Percentiles rank a stretch among this genome's conserved stretches.
These are phyloP conservation scores for Naumovozyma castellii DNA, from an alignment of 805 yeast species.

Conservation along the genomic window DNA sequence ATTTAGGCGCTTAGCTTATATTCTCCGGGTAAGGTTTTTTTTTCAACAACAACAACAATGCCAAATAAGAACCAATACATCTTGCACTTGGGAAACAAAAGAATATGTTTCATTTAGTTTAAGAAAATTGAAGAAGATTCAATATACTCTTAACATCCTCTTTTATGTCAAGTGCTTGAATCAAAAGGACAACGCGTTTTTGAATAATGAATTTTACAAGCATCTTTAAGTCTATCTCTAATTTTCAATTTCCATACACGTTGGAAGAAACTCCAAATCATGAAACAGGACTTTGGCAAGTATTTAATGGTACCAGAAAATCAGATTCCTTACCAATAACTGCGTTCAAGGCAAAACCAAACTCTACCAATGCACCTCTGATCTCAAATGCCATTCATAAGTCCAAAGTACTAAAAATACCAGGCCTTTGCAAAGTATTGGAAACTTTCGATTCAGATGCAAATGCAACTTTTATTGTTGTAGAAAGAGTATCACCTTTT, in stretches of 20 bases:
- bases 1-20: too few relatives aligned
- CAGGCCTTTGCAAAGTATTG: constrained; percentile 23
- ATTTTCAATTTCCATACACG: constrained; percentile 27
- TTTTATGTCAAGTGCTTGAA: too few relatives aligned
- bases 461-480: constrained; percentile 19
- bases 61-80: too few relatives aligned
- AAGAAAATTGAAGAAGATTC: too few relatives aligned
- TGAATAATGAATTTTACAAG: constrained; percentile 26
- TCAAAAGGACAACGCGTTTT: too few relatives aligned
- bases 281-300: constrained; percentile 20
- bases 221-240: constrained; percentile 25
- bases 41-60: too few relatives aligned
- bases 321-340: constrained; percentile 24
- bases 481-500: constrained; percentile 21
- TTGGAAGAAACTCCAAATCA: constrained; percentile 17
- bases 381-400: constrained; percentile 20
- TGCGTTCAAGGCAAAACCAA: constrained; percentile 17
- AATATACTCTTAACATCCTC: too few relatives aligned
- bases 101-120: too few relatives aligned
- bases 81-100: too few relatives aligned
- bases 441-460: constrained; percentile 24
- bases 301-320: constrained; percentile 22
- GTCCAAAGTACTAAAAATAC: constrained; percentile 23
- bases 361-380: constrained; percentile 10
- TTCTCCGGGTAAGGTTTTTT: too few relatives aligned